These are phyloP conservation scores for Starmerella floris DNA, from an alignment of 805 yeast genomes.

Conservation along the genomic window DNA sequence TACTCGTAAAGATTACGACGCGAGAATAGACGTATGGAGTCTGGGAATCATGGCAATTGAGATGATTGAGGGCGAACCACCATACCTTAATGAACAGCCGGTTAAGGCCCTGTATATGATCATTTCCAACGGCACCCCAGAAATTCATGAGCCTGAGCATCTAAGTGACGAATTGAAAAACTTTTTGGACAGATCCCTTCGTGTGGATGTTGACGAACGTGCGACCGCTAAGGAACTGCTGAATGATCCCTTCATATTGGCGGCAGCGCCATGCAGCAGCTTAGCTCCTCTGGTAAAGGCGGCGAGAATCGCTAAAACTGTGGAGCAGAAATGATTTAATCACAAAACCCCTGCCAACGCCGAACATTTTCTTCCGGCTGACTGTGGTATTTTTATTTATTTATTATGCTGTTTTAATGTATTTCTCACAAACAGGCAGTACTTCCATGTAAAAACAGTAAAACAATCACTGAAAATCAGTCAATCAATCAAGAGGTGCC, in stretches of 20 bases:
- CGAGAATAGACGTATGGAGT: slow-evolving; percentile 96
- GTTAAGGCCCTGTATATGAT: slow-evolving; percentile 83
- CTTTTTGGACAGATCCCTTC: slow-evolving; percentile 66
- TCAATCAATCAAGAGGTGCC: no score
- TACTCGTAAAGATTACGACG: slow-evolving; percentile 85
- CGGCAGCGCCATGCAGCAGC: slow-evolving; percentile 24
- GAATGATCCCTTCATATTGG: slow-evolving; percentile 40
- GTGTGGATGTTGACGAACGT: slow-evolving; percentile 70
- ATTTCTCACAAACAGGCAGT: background rate
- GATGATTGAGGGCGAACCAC: slow-evolving; percentile 99
- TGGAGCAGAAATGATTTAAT: slow-evolving; percentile 17
- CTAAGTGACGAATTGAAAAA: slow-evolving; percentile 50
- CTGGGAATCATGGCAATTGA: slow-evolving; percentile 96
- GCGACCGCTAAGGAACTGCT: slow-evolving; percentile 66
- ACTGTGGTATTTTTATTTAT: background rate
- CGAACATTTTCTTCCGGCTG: background rate
- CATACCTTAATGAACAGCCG: slow-evolving; percentile 91
- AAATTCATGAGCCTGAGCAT: slow-evolving; percentile 74
- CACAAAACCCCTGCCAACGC: no score
- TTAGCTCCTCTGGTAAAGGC: slow-evolving; percentile 29
- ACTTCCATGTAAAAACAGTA: no score
- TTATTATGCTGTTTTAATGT: background rate
- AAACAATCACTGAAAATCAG: no score
- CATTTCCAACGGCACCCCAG: slow-evolving; percentile 95
- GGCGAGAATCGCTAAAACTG: slow-evolving; percentile 23